Evolutionary conservation across 2,329 filamentous ascomycete species (phyloP).

Genomic region (Aspergillus brunneoviolaceus): DNA sequence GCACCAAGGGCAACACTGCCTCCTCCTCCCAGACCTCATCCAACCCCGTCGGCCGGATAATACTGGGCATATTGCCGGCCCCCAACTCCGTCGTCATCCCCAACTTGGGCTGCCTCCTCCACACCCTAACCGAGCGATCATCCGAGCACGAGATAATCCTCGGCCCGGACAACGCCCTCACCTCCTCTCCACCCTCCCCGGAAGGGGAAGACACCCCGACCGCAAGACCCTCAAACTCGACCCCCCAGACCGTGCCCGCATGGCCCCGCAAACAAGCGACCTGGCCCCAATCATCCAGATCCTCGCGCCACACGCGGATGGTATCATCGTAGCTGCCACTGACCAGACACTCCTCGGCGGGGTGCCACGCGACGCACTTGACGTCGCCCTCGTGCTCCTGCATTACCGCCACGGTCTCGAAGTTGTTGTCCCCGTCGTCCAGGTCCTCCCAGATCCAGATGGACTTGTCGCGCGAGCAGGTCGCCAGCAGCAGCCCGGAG

Average conservation of each 20-base stretch:
- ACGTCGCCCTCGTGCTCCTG: constrained; percentile 95
- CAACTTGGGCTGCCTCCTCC: constrained; percentile 62
- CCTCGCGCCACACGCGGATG: constrained; percentile 83
- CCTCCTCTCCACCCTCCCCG: not conserved
- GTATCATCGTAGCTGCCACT: constrained; percentile 95
- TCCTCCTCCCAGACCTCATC: constrained; percentile 85
- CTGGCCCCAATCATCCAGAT: constrained; percentile 91
- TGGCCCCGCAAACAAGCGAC: constrained; percentile 80
- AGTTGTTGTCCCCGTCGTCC: constrained; percentile 81
- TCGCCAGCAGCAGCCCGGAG: constrained; percentile 78
- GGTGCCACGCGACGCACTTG: constrained; percentile 91
- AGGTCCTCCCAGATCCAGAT: constrained; percentile 99
- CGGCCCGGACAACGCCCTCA: constrained; percentile 39
- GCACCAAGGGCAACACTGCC: constrained; percentile 68
- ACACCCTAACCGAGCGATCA: constrained; percentile 75
- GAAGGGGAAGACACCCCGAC: too few species aligned
- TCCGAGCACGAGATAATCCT: constrained; percentile 82
- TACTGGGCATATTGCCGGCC: constrained; percentile 68
- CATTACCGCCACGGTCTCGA: constrained; percentile 92
- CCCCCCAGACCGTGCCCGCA: constrained; percentile 81
- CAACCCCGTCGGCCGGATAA: constrained; percentile 70
- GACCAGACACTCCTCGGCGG: constrained; percentile 74
- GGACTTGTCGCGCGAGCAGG: constrained; percentile 86
- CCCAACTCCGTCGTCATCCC: constrained; percentile 4
- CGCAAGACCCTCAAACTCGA: constrained; percentile 61